phyloP scores from a whole-genome alignment of 176 grass and related monocot genomes.

The Urochloa ruziziensis region DNA sequence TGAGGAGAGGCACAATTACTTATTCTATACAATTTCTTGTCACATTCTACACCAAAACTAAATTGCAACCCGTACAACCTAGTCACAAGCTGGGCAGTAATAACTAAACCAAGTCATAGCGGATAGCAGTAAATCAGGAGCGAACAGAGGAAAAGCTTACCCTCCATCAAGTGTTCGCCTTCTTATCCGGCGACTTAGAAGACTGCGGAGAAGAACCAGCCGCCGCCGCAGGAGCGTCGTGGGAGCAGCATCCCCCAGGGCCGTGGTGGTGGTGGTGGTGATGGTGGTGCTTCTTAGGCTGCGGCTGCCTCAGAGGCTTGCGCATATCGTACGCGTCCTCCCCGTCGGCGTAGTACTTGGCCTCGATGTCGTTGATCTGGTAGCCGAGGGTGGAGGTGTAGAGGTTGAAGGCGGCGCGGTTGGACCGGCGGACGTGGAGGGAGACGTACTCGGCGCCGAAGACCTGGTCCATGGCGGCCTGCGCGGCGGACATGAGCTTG shows the following conservation, averaged over 20 bases:
- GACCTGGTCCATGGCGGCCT: constrained; percentile 95
- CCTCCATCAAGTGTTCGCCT: constrained; percentile 24
- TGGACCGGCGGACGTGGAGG: constrained; percentile 87
- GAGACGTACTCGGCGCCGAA: constrained; percentile 95
- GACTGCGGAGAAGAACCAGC: constrained; percentile 23
- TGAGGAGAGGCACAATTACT: constrained; percentile 52
- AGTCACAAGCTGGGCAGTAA: neutral
- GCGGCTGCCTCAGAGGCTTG: constrained; percentile 47
- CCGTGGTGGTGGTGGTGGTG: constrained; percentile 57
- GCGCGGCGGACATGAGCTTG: constrained; percentile 95
- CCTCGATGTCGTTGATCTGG: constrained; percentile 84
- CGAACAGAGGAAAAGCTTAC: constrained; percentile 2
- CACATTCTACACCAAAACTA: neutral
- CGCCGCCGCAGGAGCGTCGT: constrained; percentile 35
- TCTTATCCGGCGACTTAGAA: constrained; percentile 38
- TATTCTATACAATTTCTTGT: no score
- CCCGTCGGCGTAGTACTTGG: constrained; percentile 89
- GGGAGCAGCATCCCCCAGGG: constrained; percentile 62
- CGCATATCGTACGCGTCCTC: constrained; percentile 89
- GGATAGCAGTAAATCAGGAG: neutral
- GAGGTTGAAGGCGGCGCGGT: constrained; percentile 86
- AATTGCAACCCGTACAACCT: neutral
- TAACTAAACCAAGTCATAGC: neutral
- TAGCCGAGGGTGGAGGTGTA: constrained; percentile 86
- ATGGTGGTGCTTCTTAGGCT: constrained; percentile 56